Conservation (phyloP, 2,329 filamentous ascomycete genomes). For the Zymoseptoria crescenta region DNA sequence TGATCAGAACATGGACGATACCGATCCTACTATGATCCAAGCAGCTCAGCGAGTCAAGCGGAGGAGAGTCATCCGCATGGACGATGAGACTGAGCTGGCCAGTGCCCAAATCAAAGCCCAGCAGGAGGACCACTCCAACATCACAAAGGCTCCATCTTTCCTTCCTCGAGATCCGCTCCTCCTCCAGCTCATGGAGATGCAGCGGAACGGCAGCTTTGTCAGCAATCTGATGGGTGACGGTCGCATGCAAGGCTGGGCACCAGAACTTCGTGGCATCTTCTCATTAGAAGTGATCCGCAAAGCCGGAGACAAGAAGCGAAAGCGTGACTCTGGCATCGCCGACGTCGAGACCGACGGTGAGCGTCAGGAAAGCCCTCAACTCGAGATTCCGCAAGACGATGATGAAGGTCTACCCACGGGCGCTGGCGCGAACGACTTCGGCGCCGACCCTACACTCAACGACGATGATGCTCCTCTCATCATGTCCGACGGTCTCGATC, state of each 20-base stretch:
- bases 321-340: constrained; percentile 80
- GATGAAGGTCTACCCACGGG: constrained; percentile 24
- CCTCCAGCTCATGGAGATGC: constrained; percentile 82
- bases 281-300: constrained; percentile 73
- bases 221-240: constrained; percentile 77
- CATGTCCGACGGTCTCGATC: constrained; percentile 17
- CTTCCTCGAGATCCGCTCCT: constrained; percentile 81
- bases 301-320: constrained; percentile 78
- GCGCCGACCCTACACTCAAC: constrained; percentile 11
- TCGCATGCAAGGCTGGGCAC: constrained; percentile 69
- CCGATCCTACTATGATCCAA: constrained; percentile 47
- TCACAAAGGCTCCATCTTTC: constrained; percentile 74
- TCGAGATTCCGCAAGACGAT: constrained; percentile 26
- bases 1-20: constrained; percentile 26
- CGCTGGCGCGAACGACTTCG: constrained; percentile 29
- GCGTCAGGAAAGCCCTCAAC: constrained; percentile 21
- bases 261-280: constrained; percentile 86
- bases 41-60: constrained; percentile 65
- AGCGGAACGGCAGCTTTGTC: constrained; percentile 84
- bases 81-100: constrained; percentile 69
- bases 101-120: constrained; percentile 75
- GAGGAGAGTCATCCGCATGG: constrained; percentile 74
- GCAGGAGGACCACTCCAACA: constrained; percentile 76
- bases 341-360: constrained; percentile 54
- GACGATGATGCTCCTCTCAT: constrained; percentile 8